Evolutionary conservation across 2,329 filamentous ascomycete species (phyloP).

Genomic region (Calonectria crousiana): DNA sequence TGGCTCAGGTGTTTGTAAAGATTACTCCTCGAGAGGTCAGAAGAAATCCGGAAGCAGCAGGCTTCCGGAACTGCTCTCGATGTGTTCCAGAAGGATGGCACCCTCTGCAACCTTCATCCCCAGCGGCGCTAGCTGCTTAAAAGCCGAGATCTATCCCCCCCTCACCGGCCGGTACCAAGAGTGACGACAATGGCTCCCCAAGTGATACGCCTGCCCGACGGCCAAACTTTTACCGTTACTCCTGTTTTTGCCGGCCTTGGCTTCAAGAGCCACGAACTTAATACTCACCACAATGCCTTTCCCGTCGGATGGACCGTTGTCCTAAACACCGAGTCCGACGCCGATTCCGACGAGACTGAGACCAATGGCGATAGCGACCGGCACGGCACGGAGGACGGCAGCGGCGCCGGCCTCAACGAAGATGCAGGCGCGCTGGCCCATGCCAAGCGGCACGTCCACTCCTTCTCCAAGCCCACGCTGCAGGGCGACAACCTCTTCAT

Average conservation of each 20-base stretch:
- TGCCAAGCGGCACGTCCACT: slow-evolving; percentile 40
- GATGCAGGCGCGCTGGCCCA: background rate
- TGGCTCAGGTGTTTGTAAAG: slow-evolving; percentile 47
- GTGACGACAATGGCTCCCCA: slow-evolving; percentile 51
- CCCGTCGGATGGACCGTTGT: slow-evolving; percentile 93
- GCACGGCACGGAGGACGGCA: slow-evolving; percentile 29
- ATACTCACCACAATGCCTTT: slow-evolving; percentile 75
- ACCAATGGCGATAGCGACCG: slow-evolving; percentile 47
- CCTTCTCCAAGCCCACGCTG: slow-evolving; percentile 79
- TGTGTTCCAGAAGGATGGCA: slow-evolving; percentile 33
- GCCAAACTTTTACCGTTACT: slow-evolving; percentile 82
- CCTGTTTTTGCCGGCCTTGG: slow-evolving; percentile 92
- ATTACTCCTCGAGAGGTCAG: slow-evolving; percentile 42
- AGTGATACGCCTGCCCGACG: slow-evolving; percentile 84
- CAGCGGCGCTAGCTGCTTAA: slow-evolving; percentile 36
- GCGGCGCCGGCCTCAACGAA: slow-evolving; percentile 34
- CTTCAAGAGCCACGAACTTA: slow-evolving; percentile 87
- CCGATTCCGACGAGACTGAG: slow-evolving; percentile 43
- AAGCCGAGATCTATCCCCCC: slow-evolving; percentile 39
- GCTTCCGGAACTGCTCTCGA: slow-evolving; percentile 41
- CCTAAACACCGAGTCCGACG: slow-evolving; percentile 72
- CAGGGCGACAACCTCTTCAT: slow-evolving; percentile 88
- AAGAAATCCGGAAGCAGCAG: slow-evolving; percentile 39
- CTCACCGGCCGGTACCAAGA: slow-evolving; percentile 24
- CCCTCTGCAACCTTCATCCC: slow-evolving; percentile 31